Evolutionary conservation across 2,329 filamentous ascomycete species (phyloP), one percentile per base, ranked within the genome.

Genomic region (Aspergillus spinulosporus): DNA sequence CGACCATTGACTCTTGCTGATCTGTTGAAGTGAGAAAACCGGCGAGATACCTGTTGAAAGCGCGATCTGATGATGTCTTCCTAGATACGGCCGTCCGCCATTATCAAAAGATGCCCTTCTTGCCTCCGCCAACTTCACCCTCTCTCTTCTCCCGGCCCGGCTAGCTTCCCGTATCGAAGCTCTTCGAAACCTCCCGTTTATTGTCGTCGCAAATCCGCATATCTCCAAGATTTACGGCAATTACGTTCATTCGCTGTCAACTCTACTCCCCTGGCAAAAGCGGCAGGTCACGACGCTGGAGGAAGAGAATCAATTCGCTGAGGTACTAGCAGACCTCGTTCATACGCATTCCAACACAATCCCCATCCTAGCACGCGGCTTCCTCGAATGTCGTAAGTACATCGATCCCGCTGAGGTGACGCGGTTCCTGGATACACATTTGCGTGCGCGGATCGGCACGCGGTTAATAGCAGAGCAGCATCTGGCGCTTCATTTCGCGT

Each of bases 401-500:
- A 94, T 97, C 65, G 86, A 83, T 21, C 83, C 91, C 0, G 75
- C 76, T 14, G 89, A 96, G 57, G 92, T 96, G 14, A 97, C 92
- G 0, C 81, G 83, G 14, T 99, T 97, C 68, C 82, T 99, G 34
- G 93, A 99, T 72, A 90, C 94, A 69, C 94, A 99, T 75, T 82
- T 99, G 45, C 88, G 93, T 48, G 92, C 94, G 3, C 84, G 94
- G 56, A 99, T 99, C 64, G 94, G 94, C 62, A 99, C 94, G 1
- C 83, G 94, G 12, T 80, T 99, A 63, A 91, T 99, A 53, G 94
- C 92, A 3, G 94, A 99, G 76, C 94, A 99, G 76, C 94, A 99
- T 74, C 90, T 99, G 62, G 93, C 93, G 11, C 80, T 97, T 45
- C 94, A 97, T 66, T 82, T 85, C 63, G 85, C 84, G 15, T 86